Conservation (phyloP, 108 stramenopile species). For the Stephanodiscus triporus region DNA sequence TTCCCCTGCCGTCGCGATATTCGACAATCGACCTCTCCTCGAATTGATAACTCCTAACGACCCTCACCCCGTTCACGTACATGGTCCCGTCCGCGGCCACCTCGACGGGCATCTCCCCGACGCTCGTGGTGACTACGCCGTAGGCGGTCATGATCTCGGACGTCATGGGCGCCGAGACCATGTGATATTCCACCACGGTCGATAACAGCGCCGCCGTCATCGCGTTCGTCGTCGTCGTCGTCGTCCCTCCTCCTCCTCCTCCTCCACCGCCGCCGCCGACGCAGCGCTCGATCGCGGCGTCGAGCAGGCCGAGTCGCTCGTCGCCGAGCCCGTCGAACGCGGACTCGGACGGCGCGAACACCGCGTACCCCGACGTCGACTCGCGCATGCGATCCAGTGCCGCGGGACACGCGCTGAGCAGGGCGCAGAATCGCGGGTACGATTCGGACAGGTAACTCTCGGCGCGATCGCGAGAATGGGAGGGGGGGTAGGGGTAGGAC, state of each 20-base stretch:
- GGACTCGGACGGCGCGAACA: constrained; percentile 16
- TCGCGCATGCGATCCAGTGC: constrained; percentile 22
- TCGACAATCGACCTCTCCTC: constrained; percentile 11
- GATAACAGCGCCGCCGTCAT: constrained; percentile 7
- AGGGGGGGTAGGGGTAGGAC: too few species aligned
- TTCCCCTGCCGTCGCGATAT: constrained; percentile 16
- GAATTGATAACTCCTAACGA: constrained; percentile 18
- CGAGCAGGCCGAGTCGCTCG: constrained; percentile 1
- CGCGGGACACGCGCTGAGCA: constrained; percentile 17
- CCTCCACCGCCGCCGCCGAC: too few species aligned
- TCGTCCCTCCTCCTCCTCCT: too few species aligned
- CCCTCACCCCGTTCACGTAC: constrained; percentile 21
- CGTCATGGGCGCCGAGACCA: constrained; percentile 24
- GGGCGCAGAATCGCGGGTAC: constrained; percentile 22
- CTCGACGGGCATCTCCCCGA: constrained; percentile 25
- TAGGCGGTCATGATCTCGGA: constrained; percentile 13
- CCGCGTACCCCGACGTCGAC: constrained; percentile 22
- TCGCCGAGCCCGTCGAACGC: constrained; percentile 9
- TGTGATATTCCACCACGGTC: constrained; percentile 22
- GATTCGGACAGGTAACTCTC: constrained; percentile 11
- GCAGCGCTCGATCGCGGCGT: constrained; percentile 4
- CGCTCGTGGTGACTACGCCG: constrained; percentile 18
- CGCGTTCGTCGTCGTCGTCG: not conserved
- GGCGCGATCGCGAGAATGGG: constrained; percentile 9
- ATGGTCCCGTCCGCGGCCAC: constrained; percentile 6